phyloP scores from a whole-genome alignment of 331 rosid genomes.

The Prunus yedoensis region DNA sequence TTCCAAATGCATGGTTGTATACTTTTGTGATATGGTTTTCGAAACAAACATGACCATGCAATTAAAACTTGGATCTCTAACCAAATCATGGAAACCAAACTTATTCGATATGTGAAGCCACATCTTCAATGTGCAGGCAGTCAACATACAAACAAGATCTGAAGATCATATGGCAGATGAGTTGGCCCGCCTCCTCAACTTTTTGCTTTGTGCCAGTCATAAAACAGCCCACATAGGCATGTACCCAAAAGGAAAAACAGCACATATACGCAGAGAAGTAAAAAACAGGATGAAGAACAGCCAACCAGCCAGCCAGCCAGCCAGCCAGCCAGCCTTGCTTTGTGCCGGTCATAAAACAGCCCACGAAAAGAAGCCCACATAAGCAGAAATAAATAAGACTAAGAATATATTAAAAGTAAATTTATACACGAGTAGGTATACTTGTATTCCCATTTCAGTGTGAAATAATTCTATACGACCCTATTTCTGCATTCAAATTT shows the following conservation, averaged over 20 bases:
- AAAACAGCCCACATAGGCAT: background rate
- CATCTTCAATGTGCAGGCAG: background rate
- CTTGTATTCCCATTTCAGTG: background rate
- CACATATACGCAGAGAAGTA: background rate
- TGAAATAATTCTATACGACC: constrained; percentile 10
- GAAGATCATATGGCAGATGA: background rate
- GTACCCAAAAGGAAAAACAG: constrained; percentile 10
- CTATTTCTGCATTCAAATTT: constrained; percentile 9
- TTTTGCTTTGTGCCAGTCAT: background rate
- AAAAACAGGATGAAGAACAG: background rate
- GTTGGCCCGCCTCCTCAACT: background rate
- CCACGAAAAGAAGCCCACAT: background rate
- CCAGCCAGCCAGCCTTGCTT: background rate
- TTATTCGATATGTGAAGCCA: background rate
- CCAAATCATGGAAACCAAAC: background rate
- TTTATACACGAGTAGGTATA: constrained; percentile 4
- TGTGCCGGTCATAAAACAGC: background rate
- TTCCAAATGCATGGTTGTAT: too few relatives aligned
- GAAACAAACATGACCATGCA: too few relatives aligned
- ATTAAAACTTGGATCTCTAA: background rate
- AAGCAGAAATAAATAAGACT: background rate
- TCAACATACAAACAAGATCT: background rate
- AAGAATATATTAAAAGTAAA: constrained; percentile 4
- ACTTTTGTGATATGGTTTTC: too few relatives aligned
- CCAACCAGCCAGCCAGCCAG: background rate